phyloP scores from a whole-genome alignment of 2,329 filamentous ascomycete species.

The Phyllosticta citrichinensis region DNA sequence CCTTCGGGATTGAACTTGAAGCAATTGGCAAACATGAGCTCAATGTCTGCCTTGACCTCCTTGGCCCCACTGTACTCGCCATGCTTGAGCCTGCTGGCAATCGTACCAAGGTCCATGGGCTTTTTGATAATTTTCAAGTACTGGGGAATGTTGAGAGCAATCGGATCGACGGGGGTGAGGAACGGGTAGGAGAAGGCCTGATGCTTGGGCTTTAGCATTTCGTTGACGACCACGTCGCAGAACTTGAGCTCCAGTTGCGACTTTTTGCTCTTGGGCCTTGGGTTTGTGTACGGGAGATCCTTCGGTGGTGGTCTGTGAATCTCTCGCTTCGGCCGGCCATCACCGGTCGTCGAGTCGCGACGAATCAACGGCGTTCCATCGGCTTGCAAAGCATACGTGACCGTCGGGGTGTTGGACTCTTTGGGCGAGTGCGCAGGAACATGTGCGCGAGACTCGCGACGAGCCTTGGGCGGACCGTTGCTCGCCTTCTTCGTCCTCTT shows the following conservation, averaged over 20 bases:
- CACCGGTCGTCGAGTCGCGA: slow-evolving; percentile 72
- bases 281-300: slow-evolving; percentile 76
- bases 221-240: slow-evolving; percentile 69
- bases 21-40: slow-evolving; percentile 80
- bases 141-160: slow-evolving; percentile 83
- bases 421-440: slow-evolving; percentile 37
- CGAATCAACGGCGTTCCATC: slow-evolving; percentile 74
- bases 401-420: slow-evolving; percentile 16
- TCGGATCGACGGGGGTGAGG: slow-evolving; percentile 76
- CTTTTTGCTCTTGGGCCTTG: slow-evolving; percentile 85
- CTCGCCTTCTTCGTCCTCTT: slow-evolving; percentile 47
- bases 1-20: slow-evolving; percentile 80
- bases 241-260: slow-evolving; percentile 82
- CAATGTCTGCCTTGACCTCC: slow-evolving; percentile 77
- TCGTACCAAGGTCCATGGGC: slow-evolving; percentile 89
- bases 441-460: slow-evolving; percentile 38
- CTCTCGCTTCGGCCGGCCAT: slow-evolving; percentile 76
- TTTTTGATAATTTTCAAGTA: slow-evolving; percentile 94
- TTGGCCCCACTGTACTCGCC: slow-evolving; percentile 74
- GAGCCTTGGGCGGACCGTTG: slow-evolving; percentile 32
- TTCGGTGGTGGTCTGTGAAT: slow-evolving; percentile 87
- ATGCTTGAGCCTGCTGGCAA: slow-evolving; percentile 62
- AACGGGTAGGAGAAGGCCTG: slow-evolving; percentile 62
- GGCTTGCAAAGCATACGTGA: slow-evolving; percentile 65
- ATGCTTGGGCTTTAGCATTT: slow-evolving; percentile 68